Evolutionary conservation across 2,329 filamentous ascomycete genomes (phyloP), one percentile per base, ranked within the genome.

Genomic region (Sporothrix protearum): DNA sequence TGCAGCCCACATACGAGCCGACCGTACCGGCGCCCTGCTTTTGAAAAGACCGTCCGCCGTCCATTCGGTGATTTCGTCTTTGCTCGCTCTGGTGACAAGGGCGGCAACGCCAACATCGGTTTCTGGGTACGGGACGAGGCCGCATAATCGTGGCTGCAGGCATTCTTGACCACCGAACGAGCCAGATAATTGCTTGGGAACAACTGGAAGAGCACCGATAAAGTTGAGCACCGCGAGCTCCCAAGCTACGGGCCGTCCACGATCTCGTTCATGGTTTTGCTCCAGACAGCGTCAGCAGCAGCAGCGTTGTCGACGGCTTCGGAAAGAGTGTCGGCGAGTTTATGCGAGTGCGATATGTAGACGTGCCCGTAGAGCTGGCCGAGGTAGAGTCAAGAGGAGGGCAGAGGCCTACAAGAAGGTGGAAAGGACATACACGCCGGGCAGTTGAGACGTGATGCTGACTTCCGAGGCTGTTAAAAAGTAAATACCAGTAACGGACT

Each of bases 281-380:
- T 12, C 81, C 82, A 1, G 76, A 80, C 1, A 81, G 81, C 0
- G 82, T 87, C 0, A 86, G 84, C 74, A 84, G 83, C 71, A 84
- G 81, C 28, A 81, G 79, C 45, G 76, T 82, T 30, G 71, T 87
- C 25, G 85, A 87, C 76, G 79, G 80, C 2, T 81, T 87, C 74
- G 85, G 81, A 1, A 87, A 87, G 76, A 84, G 84, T 0, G 82
- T 86, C 75, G 83, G 80, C 16, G 85, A 87, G 78, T 87, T 83
- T 76, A 75, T 86, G 45, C 76, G 78, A 22, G 76, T 75, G 9
- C 77, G 77, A 36, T 64, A 76, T 12, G 77, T 79, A 22, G 77
- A 77, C n/a, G 25, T 80, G 55, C 79, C 79, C 0, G 36, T 28
- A 1, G 57, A n/a, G 28, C 30, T 70, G n/a, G 68, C 64, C 12